Conservation (phyloP, 371 early-diverging fungal species). For the Lichtheimia ornata region DNA sequence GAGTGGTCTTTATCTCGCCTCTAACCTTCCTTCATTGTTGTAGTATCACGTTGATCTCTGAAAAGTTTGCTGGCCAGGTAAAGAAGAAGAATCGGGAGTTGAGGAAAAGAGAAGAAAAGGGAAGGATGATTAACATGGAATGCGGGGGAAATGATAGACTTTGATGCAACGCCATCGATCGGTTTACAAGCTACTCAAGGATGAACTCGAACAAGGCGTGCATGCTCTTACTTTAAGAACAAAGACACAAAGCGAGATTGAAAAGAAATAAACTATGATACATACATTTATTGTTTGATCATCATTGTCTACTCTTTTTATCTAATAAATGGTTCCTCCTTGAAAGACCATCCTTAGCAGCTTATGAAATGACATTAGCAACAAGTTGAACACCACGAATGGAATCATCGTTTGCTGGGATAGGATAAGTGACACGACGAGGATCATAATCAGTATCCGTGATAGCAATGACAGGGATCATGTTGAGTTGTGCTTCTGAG, state of each 20-base stretch:
- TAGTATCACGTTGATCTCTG: constrained; percentile 68
- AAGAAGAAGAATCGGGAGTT: constrained; percentile 3
- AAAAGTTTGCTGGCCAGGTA: constrained; percentile 64
- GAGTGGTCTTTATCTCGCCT: not conserved
- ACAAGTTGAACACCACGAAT: constrained; percentile 81
- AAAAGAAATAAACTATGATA: constrained; percentile 6
- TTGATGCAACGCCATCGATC: constrained; percentile 72
- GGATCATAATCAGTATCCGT: constrained; percentile 95
- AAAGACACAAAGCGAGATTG: constrained; percentile 60
- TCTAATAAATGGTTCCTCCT: constrained; percentile 34
- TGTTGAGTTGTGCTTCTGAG: constrained; percentile 80
- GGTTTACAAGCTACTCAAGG: constrained; percentile 59
- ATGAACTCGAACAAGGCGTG: constrained; percentile 58
- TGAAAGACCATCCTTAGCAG: constrained; percentile 70
- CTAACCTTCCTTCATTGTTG: not conserved
- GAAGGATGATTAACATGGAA: not conserved
- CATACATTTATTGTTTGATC: too few species aligned
- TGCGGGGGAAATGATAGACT: constrained; percentile 27
- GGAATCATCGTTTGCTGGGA: constrained; percentile 95
- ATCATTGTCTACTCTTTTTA: not conserved
- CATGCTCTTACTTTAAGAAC: constrained; percentile 67
- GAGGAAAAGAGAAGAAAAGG: not conserved
- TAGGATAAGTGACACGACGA: constrained; percentile 86
- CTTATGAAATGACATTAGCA: constrained; percentile 78
- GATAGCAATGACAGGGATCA: constrained; percentile 90